A percentile compares a stretch with the other conserved stretches of the same genome.
phyloP scores from a whole-genome alignment of 176 grass and related monocot species.

The Rhynchospora tenuis region DNA sequence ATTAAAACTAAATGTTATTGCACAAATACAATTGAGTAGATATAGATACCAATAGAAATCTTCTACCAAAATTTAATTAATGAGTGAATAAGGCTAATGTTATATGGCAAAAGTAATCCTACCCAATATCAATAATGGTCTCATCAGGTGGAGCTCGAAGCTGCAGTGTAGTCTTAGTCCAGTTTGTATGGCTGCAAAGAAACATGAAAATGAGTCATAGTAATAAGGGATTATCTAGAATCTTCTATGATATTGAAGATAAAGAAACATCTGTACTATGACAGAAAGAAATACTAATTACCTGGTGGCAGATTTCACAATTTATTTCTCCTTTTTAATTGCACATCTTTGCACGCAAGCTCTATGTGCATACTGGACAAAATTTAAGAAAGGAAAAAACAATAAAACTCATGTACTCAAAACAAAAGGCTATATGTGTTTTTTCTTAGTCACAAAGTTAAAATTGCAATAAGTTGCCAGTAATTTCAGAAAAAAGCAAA shows the following conservation, averaged over 20 bases:
- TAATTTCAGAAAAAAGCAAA: too few species aligned
- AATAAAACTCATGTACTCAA: too few species aligned
- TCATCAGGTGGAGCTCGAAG: constrained; percentile 55
- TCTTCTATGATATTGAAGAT: not conserved
- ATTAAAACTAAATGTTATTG: too few species aligned
- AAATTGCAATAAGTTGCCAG: too few species aligned
- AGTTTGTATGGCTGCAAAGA: constrained; percentile 64
- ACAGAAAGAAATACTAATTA: constrained; percentile 24
- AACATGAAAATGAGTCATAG: not conserved
- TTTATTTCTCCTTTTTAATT: constrained; percentile 85
- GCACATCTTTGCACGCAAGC: constrained; percentile 91
- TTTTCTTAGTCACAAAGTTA: too few species aligned
- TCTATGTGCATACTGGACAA: constrained; percentile 79
- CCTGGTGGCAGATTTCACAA: constrained; percentile 93
- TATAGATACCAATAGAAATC: constrained; percentile 7
- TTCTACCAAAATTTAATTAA: not conserved
- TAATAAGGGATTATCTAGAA: not conserved
- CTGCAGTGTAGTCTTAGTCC: constrained; percentile 82
- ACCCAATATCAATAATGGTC: constrained; percentile 86
- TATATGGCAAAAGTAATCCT: constrained; percentile 15
- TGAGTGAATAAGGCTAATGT: too few species aligned
- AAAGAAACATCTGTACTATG: not conserved
- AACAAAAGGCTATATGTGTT: too few species aligned
- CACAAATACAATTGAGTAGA: not conserved
- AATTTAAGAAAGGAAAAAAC: not conserved